A percentile compares a stretch with the other conserved stretches of the same genome.
Evolutionary conservation across 495 filamentous ascomycete species (phyloP).

Genomic region (Jackrogersella multiformis): DNA sequence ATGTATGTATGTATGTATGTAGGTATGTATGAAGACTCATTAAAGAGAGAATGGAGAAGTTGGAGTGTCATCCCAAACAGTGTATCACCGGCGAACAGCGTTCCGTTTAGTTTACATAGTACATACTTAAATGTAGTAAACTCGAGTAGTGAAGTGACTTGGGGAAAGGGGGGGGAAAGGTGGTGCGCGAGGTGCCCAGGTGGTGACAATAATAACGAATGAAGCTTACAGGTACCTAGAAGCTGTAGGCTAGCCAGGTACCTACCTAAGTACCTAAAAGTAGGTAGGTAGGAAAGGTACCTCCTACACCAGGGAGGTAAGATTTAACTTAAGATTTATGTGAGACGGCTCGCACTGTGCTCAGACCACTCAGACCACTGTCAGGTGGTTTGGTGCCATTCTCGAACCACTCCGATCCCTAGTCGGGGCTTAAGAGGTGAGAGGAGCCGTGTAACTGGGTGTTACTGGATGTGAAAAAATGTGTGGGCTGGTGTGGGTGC

Average conservation of each 20-base stretch:
- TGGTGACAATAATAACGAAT: constrained; percentile 1
- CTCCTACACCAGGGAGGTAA: too few species aligned
- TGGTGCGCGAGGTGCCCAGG: background rate
- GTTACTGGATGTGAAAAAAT: constrained; percentile 10
- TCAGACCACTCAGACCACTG: constrained; percentile 44
- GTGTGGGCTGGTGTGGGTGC: constrained; percentile 25
- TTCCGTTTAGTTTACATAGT: constrained; percentile 24
- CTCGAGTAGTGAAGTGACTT: background rate
- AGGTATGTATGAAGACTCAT: background rate
- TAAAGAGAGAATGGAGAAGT: background rate
- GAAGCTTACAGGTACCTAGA: too few species aligned
- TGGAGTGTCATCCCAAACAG: constrained; percentile 1
- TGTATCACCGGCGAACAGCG: constrained; percentile 40
- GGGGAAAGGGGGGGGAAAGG: background rate
- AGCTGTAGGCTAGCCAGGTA: too few species aligned
- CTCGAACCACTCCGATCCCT: constrained; percentile 42
- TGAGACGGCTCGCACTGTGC: constrained; percentile 34
- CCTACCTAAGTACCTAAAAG: too few species aligned
- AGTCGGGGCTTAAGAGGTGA: constrained; percentile 20
- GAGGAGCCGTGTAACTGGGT: constrained; percentile 27
- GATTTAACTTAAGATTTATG: constrained; percentile 14
- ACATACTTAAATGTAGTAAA: too few species aligned
- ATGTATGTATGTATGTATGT: constrained; percentile 7
- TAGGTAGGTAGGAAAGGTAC: too few species aligned
- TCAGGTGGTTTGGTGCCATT: constrained; percentile 43